Evolutionary conservation across 257 asterid species (phyloP), one percentile per base, ranked within the genome.

Genomic region (Marsdenia floribunda): DNA sequence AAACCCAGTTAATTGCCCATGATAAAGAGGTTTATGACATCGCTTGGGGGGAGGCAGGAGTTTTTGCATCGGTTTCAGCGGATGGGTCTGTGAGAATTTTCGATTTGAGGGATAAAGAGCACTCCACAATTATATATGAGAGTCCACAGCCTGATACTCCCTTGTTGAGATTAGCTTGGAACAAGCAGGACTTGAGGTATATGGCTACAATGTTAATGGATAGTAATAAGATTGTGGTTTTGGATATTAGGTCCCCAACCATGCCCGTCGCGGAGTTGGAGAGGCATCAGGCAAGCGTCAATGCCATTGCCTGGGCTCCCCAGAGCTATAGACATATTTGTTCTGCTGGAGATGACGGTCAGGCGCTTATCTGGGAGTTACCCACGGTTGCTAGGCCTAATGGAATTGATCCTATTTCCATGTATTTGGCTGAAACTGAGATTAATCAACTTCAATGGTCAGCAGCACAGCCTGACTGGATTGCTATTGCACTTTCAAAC

Each of bases 381-480:
- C 99, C 97, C 0, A 94, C 96, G 0, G 96, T 94, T 59, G 96
- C 98, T 3, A 96, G 98, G 4, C 98, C 97, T 0, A 88, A 85
- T 76, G 97, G 99, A 85, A 89, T 94, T 71, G 97, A 92, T 79
- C 99, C 99, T 3, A 78, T 86, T 88, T 83, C 90, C 0, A 81
- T 90, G 91, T 92, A 89, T 82, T 67, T 80, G 8, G 89, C 92
- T 0, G 90, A 83, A n/a, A 77, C 88, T 0, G 99, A 92, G 88
- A 84, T 94, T 77, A 94, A 92, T 75, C 97, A 92, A 90, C 86
- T 94, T 60, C 98, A 94, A 82, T 94, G 98, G 98, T 90, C 98
- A 2, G 89, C 86, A 0, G 88, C 93, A 0, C 88, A 82, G 82
- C 91, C 93, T 6, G 97, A 90, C 74, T 94, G 97, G 99, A 90